Percentiles rank a stretch among this genome's conserved stretches.
phyloP scores from a whole-genome alignment of 73 alveolate species.

The Paraurostyla sp. region DNA sequence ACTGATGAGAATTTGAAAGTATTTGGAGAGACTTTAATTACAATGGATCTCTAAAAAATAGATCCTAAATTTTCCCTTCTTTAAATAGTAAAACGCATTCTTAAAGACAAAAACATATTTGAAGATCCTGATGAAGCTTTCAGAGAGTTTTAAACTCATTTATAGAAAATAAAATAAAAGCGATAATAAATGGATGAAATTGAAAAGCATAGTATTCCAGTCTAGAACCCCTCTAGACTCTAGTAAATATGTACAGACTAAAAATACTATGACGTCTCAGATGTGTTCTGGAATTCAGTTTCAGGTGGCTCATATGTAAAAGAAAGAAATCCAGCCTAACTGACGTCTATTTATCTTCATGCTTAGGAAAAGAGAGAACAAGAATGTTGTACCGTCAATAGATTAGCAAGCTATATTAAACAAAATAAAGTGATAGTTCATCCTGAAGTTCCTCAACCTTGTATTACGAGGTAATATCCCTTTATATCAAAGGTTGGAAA shows the following conservation, averaged over 20 bases:
- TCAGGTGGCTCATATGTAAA: not conserved
- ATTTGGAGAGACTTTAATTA: not conserved
- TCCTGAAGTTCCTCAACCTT: constrained; percentile 16
- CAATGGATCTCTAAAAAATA: not conserved
- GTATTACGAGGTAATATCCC: not conserved
- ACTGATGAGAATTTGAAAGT: not conserved
- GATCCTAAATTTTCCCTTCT: constrained; percentile 26
- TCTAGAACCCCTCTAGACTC: not conserved
- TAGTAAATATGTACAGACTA: not conserved
- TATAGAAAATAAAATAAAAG: not conserved
- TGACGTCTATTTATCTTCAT: not conserved
- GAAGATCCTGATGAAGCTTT: constrained; percentile 34
- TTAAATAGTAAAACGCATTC: not conserved
- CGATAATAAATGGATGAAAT: constrained; percentile 28
- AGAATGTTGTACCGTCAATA: not conserved
- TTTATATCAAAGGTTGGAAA: constrained; percentile 10
- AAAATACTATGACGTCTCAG: constrained; percentile 35
- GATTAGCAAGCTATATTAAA: not conserved
- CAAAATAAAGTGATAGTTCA: not conserved
- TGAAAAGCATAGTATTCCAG: not conserved
- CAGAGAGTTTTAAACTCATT: constrained; percentile 2
- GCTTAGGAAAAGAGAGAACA: not conserved
- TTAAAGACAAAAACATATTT: not conserved
- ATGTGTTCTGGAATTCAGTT: constrained; percentile 40
- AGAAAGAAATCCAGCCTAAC: constrained; percentile 13